These are phyloP conservation scores for Polytrichum commune DNA, from an alignment of 225 moss, liverwort and hornwort genomes.

Conservation along the genomic window DNA sequence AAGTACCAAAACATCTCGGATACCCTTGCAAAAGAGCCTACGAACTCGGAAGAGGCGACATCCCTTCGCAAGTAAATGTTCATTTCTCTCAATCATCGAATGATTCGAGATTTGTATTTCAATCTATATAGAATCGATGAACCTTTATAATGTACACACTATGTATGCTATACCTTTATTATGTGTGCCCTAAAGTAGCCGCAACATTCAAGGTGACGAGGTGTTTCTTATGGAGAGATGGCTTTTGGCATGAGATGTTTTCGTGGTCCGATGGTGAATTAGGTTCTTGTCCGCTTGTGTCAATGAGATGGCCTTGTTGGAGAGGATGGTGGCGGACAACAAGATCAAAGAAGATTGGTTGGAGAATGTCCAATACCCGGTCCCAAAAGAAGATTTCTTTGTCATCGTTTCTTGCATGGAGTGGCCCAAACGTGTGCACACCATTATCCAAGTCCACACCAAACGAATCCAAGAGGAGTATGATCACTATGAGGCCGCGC, in stretches of 20 bases:
- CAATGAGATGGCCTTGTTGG: constrained; percentile 74
- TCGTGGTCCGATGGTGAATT: background rate
- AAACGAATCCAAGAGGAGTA: constrained; percentile 93
- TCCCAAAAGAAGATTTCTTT: constrained; percentile 75
- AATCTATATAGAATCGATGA: too few relatives aligned
- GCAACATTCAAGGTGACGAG: too few relatives aligned
- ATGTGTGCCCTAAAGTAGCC: too few relatives aligned
- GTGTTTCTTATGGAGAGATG: too few relatives aligned
- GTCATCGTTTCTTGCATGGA: constrained; percentile 68
- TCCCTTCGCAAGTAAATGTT: constrained; percentile 63
- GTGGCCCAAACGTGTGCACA: constrained; percentile 79
- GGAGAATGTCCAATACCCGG: constrained; percentile 50
- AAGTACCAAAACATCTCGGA: constrained; percentile 55
- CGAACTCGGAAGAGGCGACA: constrained; percentile 68
- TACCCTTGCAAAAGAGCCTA: constrained; percentile 61
- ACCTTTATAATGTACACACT: too few relatives aligned
- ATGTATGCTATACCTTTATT: too few relatives aligned
- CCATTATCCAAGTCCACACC: constrained; percentile 71
- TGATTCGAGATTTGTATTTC: too few relatives aligned
- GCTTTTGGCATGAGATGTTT: too few relatives aligned
- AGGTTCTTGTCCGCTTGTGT: constrained; percentile 68
- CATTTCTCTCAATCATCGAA: background rate
- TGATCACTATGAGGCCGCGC: constrained; percentile 58
- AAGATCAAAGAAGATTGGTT: constrained; percentile 65
- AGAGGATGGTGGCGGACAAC: constrained; percentile 62